These are phyloP conservation scores for Filobasidium wieringae DNA, from an alignment of 768 basidiomycete genomes.

Conservation along the genomic window DNA sequence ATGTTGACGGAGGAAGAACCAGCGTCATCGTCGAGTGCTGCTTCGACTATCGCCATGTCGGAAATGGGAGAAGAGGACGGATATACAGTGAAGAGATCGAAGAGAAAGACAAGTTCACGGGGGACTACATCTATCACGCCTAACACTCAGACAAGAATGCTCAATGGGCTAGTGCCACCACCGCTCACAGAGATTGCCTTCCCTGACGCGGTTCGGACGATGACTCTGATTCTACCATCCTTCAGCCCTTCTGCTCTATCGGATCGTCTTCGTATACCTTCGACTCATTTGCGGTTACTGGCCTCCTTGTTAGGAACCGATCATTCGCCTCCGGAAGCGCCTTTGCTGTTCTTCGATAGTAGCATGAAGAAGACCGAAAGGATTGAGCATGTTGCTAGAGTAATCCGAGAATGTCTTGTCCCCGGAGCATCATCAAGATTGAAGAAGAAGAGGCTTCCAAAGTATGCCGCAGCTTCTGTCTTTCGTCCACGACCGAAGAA, in stretches of 20 bases:
- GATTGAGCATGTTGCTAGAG: constrained; percentile 33
- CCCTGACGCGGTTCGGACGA: constrained; percentile 8
- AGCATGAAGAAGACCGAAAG: constrained; percentile 10
- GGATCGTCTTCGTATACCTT: constrained; percentile 27
- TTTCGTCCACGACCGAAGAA: background rate
- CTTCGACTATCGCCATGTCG: background rate
- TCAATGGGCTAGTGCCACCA: background rate
- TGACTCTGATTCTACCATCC: constrained; percentile 21
- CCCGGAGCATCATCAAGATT: background rate
- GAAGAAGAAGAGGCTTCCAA: background rate
- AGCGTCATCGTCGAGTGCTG: background rate
- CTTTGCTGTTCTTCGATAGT: constrained; percentile 24
- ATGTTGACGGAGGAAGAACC: constrained; percentile 19
- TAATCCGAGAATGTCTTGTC: constrained; percentile 27
- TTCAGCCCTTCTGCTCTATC: constrained; percentile 25
- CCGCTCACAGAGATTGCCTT: background rate
- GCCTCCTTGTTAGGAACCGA: constrained; percentile 34
- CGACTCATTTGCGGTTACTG: constrained; percentile 29
- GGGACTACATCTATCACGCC: background rate
- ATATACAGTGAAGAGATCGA: background rate
- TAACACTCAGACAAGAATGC: background rate
- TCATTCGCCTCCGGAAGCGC: constrained; percentile 23
- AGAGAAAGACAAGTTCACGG: background rate
- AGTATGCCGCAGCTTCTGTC: background rate
- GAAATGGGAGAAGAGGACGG: constrained; percentile 2